Evolutionary conservation across 768 basidiomycete genomes (phyloP).

Genomic region (Pleurotus sapidus): DNA sequence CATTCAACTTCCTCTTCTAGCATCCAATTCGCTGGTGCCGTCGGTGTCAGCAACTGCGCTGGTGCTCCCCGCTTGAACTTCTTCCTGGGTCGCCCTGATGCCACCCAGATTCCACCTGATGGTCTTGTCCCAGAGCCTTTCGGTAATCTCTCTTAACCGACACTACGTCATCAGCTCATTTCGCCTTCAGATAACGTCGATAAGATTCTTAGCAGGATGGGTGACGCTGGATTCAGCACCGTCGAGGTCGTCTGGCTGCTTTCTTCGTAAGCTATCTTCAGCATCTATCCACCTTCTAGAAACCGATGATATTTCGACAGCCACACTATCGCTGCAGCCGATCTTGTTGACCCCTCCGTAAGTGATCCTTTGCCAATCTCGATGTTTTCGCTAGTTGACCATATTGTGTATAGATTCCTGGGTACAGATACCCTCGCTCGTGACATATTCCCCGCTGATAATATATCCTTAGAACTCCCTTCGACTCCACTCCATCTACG

Average conservation of each 20-base stretch:
- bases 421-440: not conserved
- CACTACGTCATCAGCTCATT: not conserved
- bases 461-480: conserved; percentile 16
- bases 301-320: not conserved
- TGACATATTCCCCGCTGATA: too few species aligned
- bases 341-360: conserved; percentile 28
- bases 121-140: conserved; percentile 27
- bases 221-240: conserved; percentile 31
- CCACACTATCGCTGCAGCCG: conserved; percentile 25
- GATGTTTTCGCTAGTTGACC: too few species aligned
- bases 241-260: conserved; percentile 34
- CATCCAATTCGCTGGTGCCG: conserved; percentile 45
- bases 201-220: conserved; percentile 19
- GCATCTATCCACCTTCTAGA: too few species aligned
- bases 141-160: conserved; percentile 8
- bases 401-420: conserved; percentile 8
- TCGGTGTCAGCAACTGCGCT: conserved; percentile 38
- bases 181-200: not conserved
- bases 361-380: not conserved
- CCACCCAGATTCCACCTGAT: conserved; percentile 28
- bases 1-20: conserved; percentile 14
- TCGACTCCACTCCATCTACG: conserved; percentile 17
- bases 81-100: conserved; percentile 33
- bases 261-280: conserved; percentile 21
- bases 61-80: conserved; percentile 42